A percentile compares a stretch with the other conserved stretches of the same genome.
phyloP scores from a whole-genome alignment of 2,329 filamentous ascomycete species.

The Fusarium sp. region DNA sequence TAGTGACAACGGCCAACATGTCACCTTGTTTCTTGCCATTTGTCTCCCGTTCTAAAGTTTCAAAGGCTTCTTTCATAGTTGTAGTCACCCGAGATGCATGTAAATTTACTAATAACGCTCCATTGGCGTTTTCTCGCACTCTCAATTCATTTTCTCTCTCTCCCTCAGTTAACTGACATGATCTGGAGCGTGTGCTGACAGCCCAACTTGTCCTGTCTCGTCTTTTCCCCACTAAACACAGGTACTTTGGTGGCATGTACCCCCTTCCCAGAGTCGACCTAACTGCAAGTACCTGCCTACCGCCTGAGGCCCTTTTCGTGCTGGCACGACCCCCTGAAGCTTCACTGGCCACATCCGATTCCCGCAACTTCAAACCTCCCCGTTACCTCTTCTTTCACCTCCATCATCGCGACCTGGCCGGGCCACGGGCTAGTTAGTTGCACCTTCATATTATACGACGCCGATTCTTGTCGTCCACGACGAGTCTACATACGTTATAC shows the following conservation, averaged over 20 bases:
- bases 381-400: constrained; percentile 38
- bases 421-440: constrained; percentile 50
- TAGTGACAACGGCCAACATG: neutral
- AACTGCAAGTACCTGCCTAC: constrained; percentile 1
- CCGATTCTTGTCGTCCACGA: constrained; percentile 37
- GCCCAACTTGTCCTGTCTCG: constrained; percentile 8
- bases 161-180: constrained; percentile 29
- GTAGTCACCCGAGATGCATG: neutral
- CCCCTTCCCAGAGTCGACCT: neutral
- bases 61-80: neutral
- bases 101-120: neutral
- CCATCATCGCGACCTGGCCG: constrained; percentile 48
- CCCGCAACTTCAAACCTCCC: constrained; percentile 37
- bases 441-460: constrained; percentile 36
- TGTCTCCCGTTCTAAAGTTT: neutral
- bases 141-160: neutral
- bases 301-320: constrained; percentile 34
- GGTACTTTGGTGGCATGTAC: constrained; percentile 6
- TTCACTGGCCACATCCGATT: constrained; percentile 39
- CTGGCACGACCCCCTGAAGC: constrained; percentile 38
- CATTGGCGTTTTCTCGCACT: neutral
- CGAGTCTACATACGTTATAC: constrained; percentile 16
- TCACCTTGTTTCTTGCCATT: neutral
- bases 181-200: constrained; percentile 33
- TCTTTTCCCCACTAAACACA: constrained; percentile 31